Conservation (phyloP, 2,329 filamentous ascomycete species). For the Cladophialophora psammophila region DNA sequence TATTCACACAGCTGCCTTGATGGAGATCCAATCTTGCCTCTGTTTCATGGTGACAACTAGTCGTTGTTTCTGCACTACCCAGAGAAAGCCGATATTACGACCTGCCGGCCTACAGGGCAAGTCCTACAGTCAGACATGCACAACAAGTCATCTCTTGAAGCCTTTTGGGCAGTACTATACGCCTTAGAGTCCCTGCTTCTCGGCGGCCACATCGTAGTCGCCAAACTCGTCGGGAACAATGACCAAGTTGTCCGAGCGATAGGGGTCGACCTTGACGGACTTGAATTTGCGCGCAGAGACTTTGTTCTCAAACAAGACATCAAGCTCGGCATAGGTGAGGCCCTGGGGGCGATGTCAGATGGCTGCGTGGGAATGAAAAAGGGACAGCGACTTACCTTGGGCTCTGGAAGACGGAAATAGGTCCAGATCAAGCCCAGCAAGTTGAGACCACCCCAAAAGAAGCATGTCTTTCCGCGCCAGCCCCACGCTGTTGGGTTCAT, state of each 20-base stretch:
- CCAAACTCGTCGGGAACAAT: slow-evolving; percentile 38
- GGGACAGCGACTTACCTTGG: slow-evolving; percentile 37
- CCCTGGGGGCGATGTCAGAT: slow-evolving; percentile 42
- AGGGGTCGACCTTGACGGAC: slow-evolving; percentile 46
- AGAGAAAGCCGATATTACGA: not conserved
- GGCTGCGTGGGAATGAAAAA: not conserved
- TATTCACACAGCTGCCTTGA: no score
- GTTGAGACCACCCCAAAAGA: slow-evolving; percentile 53
- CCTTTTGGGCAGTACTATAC: not conserved
- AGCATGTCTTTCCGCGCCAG: slow-evolving; percentile 48
- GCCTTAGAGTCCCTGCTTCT: slow-evolving; percentile 38
- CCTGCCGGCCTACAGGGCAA: not conserved
- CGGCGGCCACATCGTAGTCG: slow-evolving; percentile 28
- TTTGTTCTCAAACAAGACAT: slow-evolving; percentile 52
- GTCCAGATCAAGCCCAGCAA: slow-evolving; percentile 50
- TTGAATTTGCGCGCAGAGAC: slow-evolving; percentile 51
- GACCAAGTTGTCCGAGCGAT: slow-evolving; percentile 40
- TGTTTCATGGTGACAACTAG: not conserved
- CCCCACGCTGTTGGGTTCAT: slow-evolving; percentile 48
- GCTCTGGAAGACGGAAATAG: slow-evolving; percentile 55
- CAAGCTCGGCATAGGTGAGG: slow-evolving; percentile 52
- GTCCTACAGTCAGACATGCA: not conserved
- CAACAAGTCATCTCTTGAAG: not conserved
- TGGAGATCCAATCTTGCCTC: no score
- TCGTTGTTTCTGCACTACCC: not conserved